Base-by-base conservation (phyloP, 768 basidiomycete species). In the Trichaptum fuscoviolaceum region DNA sequence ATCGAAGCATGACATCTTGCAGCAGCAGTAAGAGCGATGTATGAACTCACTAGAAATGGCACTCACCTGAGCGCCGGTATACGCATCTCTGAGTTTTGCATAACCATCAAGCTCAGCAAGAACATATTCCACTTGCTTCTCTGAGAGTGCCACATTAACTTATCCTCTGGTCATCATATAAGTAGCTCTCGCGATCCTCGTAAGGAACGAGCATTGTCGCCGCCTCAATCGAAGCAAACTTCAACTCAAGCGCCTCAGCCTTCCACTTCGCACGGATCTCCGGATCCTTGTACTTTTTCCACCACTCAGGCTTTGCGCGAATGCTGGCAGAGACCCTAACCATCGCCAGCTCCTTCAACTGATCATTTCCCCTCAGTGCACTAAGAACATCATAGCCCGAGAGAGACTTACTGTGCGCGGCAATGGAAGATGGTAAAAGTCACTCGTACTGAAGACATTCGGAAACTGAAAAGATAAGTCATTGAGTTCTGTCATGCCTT, bases 1-100 rank as follows among this genome's bases (percentile, higher is more conserved):
- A 65, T 68, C 68, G 62, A 66, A 69, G 66, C 65, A 69, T 4
- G 66, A 68, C n/a, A 61, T 57, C 69, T n/a, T n/a, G n/a, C n/a
- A n/a, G n/a, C n/a, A n/a, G n/a, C n/a, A n/a, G n/a, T n/a, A n/a
- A n/a, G n/a, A n/a, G n/a, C n/a, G n/a, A n/a, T n/a, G n/a, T n/a
- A n/a, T n/a, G n/a, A n/a, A n/a, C n/a, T n/a, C n/a, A n/a, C n/a
- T n/a, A n/a, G n/a, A n/a, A n/a, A n/a, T n/a, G n/a, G 20, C 24
- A 58, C 64, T 2, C 4, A 65, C 64, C 64, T 65, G 52, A 10
- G 69, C 69, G 2, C 70, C 68, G 10, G 61, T 58, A 27, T 34
- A 12, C 7, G 65, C 65, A 42, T 71, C 68, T 1, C 64, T n/a
- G 7, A 69, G 65, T 17, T 35, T 63, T 24, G 59, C 65, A 57